Evolutionary conservation across 2,329 filamentous ascomycete species (phyloP), one percentile per base, ranked within the genome.

Genomic region (Alternaria solani): DNA sequence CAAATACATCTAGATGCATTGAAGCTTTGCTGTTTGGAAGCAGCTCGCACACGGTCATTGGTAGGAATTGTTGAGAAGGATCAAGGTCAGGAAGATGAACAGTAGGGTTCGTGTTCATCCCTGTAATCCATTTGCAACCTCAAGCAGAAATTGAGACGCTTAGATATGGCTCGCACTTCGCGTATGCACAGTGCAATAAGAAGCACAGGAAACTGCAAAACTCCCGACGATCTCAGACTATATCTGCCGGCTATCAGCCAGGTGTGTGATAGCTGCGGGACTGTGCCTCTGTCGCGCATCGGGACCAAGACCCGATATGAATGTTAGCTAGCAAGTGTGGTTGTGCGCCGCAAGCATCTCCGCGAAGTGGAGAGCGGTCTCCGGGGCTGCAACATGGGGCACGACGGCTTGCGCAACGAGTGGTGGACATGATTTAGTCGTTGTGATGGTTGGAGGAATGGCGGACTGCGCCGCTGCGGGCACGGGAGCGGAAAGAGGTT

Each of bases 61-160:
- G 46, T 23, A n/a, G 18, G 26, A 34, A 57, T 20, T 57, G 38
- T 51, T 57, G 54, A 43, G 28, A 34, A 51, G n/a, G 54, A 49
- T 51, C 20, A 25, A 23, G 16, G 39, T 38, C 5, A 42, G 18
- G 28, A 51, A 14, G 20, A 23, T 34, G 44, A 23, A 51, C 12
- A 42, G 18, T 38, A 39, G 23, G 46, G 38, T 16, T 6, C 38
- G 7, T 25, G 28, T 5, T 25, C 44, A 32, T 42, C 16, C 28
- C 11, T 41, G n/a, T 4, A 39, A 39, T 39, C 11, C 4, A 16
- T n/a, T 38, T 6, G 18, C 38, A 20, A 7, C 39, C 20, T 14
- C 39, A 14, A 12, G 20, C 20, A 23, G 14, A 41, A 11, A 9
- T 20, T 8, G 20, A 14, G 23, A 14, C 39, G 11, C 5, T 3